phyloP scores from a whole-genome alignment of 805 yeast genomes.

The Jamesozyma jinghongensis region DNA sequence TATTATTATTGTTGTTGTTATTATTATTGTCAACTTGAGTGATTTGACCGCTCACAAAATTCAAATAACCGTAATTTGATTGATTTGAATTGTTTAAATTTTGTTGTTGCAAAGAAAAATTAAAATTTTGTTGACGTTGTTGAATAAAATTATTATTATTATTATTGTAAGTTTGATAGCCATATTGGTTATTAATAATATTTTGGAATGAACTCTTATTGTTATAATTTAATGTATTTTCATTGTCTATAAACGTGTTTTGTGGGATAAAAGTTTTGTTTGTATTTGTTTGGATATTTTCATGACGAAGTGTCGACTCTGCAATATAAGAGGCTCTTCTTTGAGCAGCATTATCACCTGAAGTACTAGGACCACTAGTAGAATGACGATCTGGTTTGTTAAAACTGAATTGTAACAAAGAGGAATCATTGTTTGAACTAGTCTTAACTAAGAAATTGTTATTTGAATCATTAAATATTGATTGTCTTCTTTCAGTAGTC shows the following conservation, averaged over 20 bases:
- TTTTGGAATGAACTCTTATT: background rate
- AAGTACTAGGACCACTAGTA: no score
- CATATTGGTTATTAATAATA: background rate
- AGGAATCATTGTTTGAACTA: background rate
- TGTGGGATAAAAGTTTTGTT: background rate
- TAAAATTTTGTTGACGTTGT: slow-evolving; percentile 4
- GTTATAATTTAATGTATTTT: background rate
- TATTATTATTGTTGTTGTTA: background rate
- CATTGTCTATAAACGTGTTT: background rate
- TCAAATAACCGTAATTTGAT: slow-evolving; percentile 6
- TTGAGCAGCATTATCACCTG: slow-evolving; percentile 24
- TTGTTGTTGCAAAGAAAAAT: background rate
- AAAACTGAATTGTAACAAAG: background rate
- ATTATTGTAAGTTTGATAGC: no score
- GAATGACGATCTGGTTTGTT: background rate
- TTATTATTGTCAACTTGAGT: background rate
- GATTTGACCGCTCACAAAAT: slow-evolving; percentile 6
- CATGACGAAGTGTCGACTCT: slow-evolving; percentile 32
- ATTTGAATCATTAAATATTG: slow-evolving; percentile 8
- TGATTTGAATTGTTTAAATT: slow-evolving; percentile 1
- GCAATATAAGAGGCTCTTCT: slow-evolving; percentile 73
- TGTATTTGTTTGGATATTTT: background rate
- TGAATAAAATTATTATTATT: slow-evolving; percentile 1
- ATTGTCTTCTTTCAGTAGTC: slow-evolving; percentile 9
- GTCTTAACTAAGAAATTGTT: background rate